Base-by-base conservation (phyloP, 2,329 filamentous ascomycete species). In the Coniochaeta hoffmannii region DNA sequence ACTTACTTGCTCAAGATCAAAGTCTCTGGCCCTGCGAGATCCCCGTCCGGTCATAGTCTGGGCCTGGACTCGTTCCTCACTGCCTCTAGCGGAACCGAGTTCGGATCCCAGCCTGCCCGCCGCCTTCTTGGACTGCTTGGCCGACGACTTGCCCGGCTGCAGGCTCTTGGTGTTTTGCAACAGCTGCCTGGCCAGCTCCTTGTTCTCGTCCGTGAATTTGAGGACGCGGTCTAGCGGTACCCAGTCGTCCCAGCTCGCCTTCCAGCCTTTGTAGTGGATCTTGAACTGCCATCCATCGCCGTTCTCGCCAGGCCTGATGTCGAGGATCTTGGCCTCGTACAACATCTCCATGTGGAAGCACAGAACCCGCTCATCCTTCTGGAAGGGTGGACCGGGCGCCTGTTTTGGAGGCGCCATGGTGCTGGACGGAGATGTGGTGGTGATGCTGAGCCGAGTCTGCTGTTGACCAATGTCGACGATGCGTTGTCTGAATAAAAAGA, bases 201-300 rank as follows among this genome's bases (percentile, higher is more conserved):
- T 89, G 74, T 97, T 97, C 73, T 97, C 94, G 56, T 96, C 90
- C 53, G 87, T 96, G 69, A 93, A 88, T 74, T 97, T 97, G 67
- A 92, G 87, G 58, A 99, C 87, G 62, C 94, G 89, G 70, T 97
- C 93, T 71, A 91, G 86, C 22, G 89, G 84, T 46, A 97, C 94
- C 93, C 93, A 97, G 75, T 99, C 94, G 75, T 99, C 94, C 94
- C 94, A 99, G 80, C 91, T 97, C 71, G 93, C 92, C 79, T 99
- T 99, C 94, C 94, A 99, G 66, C 94, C 94, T 73, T 97, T 97
- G 77, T 99, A 99, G 73, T 99, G 94, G 55, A 99, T 89, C 67
- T 89, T 89, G 76, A 96, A 99, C 69, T 90, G 85, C 68, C 85
- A 91, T 32, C 87, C 84, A 58, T 86, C 75, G 19, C 74, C 87